Evolutionary conservation across 169 alveolate genomes (phyloP), one percentile per base, ranked within the genome.

Genomic region (Plasmodium inui): DNA sequence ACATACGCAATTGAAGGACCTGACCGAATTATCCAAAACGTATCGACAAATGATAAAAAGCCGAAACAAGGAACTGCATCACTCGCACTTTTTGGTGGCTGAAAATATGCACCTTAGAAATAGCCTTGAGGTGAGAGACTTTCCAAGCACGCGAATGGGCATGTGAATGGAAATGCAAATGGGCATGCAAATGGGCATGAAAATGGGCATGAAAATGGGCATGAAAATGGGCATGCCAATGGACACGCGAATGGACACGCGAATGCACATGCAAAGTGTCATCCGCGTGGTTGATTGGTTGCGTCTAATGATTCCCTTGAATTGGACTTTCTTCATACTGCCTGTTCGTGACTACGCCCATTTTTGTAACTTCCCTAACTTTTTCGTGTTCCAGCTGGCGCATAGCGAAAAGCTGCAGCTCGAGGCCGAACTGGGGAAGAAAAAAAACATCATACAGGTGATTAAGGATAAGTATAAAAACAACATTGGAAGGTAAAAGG

Each of bases 381-480:
- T 84, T 76, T 86, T 37, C 30, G 0, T 26, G 0, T 78, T 9
- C 70, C 50, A 88, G 94, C 55, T 17, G 37, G 32, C 82, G 72
- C 70, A 88, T 12, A 88, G 71, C 76, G 83, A 88, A 41, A 88
- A 88, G 82, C 2, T 78, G n/a, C 22, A 61, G 30, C 28, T 88
- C 41, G 89, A 88, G 70, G 61, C 83, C 46, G 83, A 88, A 79
- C 34, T 88, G 8, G 73, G 28, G 39, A 80, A 88, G 74, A 88
- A 88, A 79, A 88, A 22, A 39, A 76, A 88, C n/a, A 41, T 88
- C 37, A 88, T 88, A 57, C 71, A 67, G 28, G 41, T 88, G 71
- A 88, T 88, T 8, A 88, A 88, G 76, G 83, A 88, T 57, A 88
- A 88, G 32, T 88, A 88, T 41, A 76, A 78, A 88, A 88, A 88